A percentile compares a stretch with the other conserved stretches of the same genome.
Conservation (phyloP, 495 filamentous ascomycete genomes). For the Apiosordaria backusii region DNA sequence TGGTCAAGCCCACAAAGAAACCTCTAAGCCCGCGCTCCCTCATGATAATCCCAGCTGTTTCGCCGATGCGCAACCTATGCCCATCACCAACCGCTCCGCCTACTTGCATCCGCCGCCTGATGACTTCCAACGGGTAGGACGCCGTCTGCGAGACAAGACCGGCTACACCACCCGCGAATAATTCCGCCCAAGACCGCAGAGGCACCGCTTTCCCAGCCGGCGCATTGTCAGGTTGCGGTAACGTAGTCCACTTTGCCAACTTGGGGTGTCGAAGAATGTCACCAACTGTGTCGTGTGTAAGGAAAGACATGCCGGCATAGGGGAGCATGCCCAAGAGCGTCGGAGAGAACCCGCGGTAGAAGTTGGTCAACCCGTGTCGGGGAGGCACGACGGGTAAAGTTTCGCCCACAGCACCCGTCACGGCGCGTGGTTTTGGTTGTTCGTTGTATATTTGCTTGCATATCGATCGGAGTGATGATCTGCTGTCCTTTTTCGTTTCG, state of each 20-base stretch:
- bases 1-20: slow-evolving; percentile 89
- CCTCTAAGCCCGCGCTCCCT: slow-evolving; percentile 72
- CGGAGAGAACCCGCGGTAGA: slow-evolving; percentile 89
- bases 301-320: slow-evolving; percentile 95
- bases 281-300: slow-evolving; percentile 84
- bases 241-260: slow-evolving; percentile 64
- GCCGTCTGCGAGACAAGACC: slow-evolving; percentile 86
- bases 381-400: slow-evolving; percentile 45
- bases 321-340: slow-evolving; percentile 92
- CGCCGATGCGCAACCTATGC: slow-evolving; percentile 67
- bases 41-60: slow-evolving; percentile 72
- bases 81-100: slow-evolving; percentile 91
- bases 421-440: slow-evolving; percentile 29
- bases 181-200: slow-evolving; percentile 76
- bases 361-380: slow-evolving; percentile 72
- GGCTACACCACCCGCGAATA: slow-evolving; percentile 77
- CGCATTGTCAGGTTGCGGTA: slow-evolving; percentile 42
- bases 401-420: slow-evolving; percentile 26
- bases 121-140: slow-evolving; percentile 89
- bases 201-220: slow-evolving; percentile 57
- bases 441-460: slow-evolving; percentile 84
- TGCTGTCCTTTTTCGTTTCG: slow-evolving; percentile 70
- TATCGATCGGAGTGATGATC: slow-evolving; percentile 64
- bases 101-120: slow-evolving; percentile 92
- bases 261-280: slow-evolving; percentile 69